Conservation (phyloP, 2,329 filamentous ascomycete species). For the Talaromyces sp. region DNA sequence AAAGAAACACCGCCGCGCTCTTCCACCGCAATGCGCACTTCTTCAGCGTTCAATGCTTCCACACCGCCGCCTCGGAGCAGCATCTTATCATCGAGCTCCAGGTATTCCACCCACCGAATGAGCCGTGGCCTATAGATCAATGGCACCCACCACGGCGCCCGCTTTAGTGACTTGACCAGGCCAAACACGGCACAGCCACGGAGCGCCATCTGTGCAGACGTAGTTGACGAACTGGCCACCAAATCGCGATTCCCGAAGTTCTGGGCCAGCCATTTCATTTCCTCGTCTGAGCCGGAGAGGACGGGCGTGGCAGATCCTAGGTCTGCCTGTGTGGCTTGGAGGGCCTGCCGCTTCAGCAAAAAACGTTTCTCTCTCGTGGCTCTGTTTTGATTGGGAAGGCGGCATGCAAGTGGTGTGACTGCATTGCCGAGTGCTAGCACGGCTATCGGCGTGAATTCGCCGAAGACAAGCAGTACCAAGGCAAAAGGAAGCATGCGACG, state of each 20-base stretch:
- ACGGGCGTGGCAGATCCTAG: slow-evolving; percentile 15
- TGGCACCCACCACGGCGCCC: slow-evolving; percentile 37
- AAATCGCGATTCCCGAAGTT: slow-evolving; percentile 19
- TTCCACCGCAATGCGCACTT: slow-evolving; percentile 66
- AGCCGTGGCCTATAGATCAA: slow-evolving; percentile 53
- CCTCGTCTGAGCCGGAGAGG: slow-evolving; percentile 16
- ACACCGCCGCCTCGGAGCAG: slow-evolving; percentile 62
- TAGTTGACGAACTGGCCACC: slow-evolving; percentile 11
- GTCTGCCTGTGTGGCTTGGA: slow-evolving; percentile 19
- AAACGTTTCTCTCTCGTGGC: slow-evolving; percentile 52
- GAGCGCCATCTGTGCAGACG: slow-evolving; percentile 23
- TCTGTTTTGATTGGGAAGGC: slow-evolving; percentile 72
- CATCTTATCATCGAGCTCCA: slow-evolving; percentile 67
- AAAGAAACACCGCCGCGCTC: slow-evolving; percentile 54
- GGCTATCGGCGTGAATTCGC: slow-evolving; percentile 80
- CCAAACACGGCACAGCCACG: slow-evolving; percentile 32
- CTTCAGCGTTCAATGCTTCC: slow-evolving; percentile 54
- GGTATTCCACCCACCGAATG: slow-evolving; percentile 53
- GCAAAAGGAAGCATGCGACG: slow-evolving; percentile 75
- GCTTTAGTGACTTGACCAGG: slow-evolving; percentile 30
- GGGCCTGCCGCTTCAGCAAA: slow-evolving; percentile 28
- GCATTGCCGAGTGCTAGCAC: slow-evolving; percentile 64
- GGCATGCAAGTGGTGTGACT: slow-evolving; percentile 74
- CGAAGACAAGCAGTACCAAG: slow-evolving; percentile 69
- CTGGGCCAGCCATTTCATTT: slow-evolving; percentile 27